Evolutionary conservation across 1,284 basidiomycete species (phyloP).

Genomic region (Microbotryum scabiosae): DNA sequence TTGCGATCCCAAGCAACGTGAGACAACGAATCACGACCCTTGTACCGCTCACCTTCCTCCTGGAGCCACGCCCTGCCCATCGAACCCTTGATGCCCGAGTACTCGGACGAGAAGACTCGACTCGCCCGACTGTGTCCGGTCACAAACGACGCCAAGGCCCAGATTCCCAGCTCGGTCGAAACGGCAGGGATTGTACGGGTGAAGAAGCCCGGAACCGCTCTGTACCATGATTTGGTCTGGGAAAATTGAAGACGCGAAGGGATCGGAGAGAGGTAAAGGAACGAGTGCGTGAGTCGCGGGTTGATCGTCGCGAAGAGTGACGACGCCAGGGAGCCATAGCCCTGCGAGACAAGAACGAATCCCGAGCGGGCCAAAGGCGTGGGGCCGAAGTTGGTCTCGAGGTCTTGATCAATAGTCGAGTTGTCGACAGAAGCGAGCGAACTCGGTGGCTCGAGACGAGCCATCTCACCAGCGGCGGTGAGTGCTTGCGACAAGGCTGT

Average conservation of each 20-base stretch:
- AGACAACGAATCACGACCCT: slow-evolving; percentile 6
- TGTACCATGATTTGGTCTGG: not conserved
- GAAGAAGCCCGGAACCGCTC: slow-evolving; percentile 15
- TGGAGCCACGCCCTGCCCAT: slow-evolving; percentile 21
- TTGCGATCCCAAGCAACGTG: slow-evolving; percentile 21
- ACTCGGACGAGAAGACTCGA: slow-evolving; percentile 16
- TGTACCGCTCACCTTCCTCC: slow-evolving; percentile 19
- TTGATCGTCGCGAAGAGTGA: slow-evolving; percentile 26
- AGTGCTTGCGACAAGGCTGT: slow-evolving; percentile 26
- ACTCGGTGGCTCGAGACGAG: slow-evolving; percentile 24
- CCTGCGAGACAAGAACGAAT: slow-evolving; percentile 22
- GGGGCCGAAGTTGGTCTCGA: slow-evolving; percentile 4
- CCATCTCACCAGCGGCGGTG: slow-evolving; percentile 24
- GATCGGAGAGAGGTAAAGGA: slow-evolving; percentile 24
- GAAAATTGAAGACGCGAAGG: slow-evolving; percentile 10
- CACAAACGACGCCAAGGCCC: slow-evolving; percentile 11
- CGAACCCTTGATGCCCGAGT: slow-evolving; percentile 10
- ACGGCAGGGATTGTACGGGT: slow-evolving; percentile 12
- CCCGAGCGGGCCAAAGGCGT: slow-evolving; percentile 28
- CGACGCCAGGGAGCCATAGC: slow-evolving; percentile 12
- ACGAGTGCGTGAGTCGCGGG: slow-evolving; percentile 22
- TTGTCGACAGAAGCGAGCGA: slow-evolving; percentile 2
- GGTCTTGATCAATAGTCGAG: not conserved
- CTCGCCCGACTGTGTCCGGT: slow-evolving; percentile 10
- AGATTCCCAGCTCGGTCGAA: slow-evolving; percentile 17